phyloP scores from a whole-genome alignment of 2,329 filamentous ascomycete genomes.

The Colletotrichum orbiculare region DNA sequence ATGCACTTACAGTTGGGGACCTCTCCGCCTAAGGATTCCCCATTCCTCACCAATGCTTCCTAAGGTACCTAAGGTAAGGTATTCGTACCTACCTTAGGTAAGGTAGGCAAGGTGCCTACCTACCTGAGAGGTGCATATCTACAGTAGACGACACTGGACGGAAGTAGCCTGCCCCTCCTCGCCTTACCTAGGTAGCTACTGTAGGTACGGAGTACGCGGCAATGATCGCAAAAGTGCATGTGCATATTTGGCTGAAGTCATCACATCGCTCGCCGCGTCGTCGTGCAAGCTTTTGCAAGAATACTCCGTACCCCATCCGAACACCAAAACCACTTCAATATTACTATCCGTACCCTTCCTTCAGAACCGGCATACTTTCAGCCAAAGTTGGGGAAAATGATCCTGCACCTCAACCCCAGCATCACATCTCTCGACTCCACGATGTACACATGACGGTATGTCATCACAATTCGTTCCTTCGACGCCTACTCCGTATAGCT shows the following conservation, averaged over 20 bases:
- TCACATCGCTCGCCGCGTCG: background rate
- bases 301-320: background rate
- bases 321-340: constrained; percentile 1
- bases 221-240: too few relatives aligned
- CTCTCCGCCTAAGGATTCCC: constrained; percentile 22
- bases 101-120: too few relatives aligned
- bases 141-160: too few relatives aligned
- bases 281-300: constrained; percentile 25
- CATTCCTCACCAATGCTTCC: background rate
- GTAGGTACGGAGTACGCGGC: too few relatives aligned
- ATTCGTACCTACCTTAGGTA: too few relatives aligned
- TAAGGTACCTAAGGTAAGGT: background rate
- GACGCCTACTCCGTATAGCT: too few relatives aligned
- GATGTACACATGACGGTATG: too few relatives aligned
- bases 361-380: background rate
- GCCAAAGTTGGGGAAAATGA: constrained; percentile 2
- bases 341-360: background rate
- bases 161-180: too few relatives aligned
- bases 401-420: constrained; percentile 25
- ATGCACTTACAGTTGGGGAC: constrained; percentile 19
- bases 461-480: background rate
- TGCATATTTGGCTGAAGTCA: too few relatives aligned
- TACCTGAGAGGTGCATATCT: too few relatives aligned
- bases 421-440: constrained; percentile 7
- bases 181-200: too few relatives aligned